These are phyloP conservation scores for Aspergillus wentii DNA, from an alignment of 495 filamentous ascomycete species.

Conservation along the genomic window DNA sequence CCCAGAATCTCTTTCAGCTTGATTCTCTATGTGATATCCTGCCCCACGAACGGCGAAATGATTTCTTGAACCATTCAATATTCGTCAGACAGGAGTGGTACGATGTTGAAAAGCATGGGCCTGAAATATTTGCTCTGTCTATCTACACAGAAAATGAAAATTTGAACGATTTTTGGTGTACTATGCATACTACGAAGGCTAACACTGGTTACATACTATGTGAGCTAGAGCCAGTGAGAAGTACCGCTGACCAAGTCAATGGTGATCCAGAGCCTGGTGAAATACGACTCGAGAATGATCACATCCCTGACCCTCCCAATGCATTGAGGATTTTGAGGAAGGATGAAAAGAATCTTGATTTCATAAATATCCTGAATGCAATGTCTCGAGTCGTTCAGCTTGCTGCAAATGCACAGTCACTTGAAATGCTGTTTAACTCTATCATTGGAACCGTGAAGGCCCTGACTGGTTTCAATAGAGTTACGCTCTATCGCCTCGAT, in stretches of 20 bases:
- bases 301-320: conserved; percentile 26
- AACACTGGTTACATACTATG: conserved; percentile 66
- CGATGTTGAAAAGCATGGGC: conserved; percentile 63
- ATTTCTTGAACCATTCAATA: conserved; percentile 70
- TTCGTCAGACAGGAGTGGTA: conserved; percentile 64
- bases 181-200: conserved; percentile 64
- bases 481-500: conserved; percentile 90
- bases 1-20: conserved; percentile 70
- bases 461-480: conserved; percentile 75
- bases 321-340: conserved; percentile 51
- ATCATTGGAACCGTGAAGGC: conserved; percentile 52
- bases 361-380: conserved; percentile 80
- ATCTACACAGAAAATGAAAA: conserved; percentile 45
- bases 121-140: conserved; percentile 75
- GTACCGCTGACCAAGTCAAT: conserved; percentile 51
- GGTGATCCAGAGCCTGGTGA: conserved; percentile 55
- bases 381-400: conserved; percentile 83
- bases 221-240: conserved; percentile 78
- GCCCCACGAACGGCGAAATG: conserved; percentile 66
- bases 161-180: conserved; percentile 72
- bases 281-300: conserved; percentile 17
- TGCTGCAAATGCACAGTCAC: conserved; percentile 60
- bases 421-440: conserved; percentile 38
- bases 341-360: conserved; percentile 69
- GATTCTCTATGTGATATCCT: conserved; percentile 69